These are phyloP conservation scores for Jamesozyma hellenica DNA, from an alignment of 805 yeast genomes.

Conservation along the genomic window DNA sequence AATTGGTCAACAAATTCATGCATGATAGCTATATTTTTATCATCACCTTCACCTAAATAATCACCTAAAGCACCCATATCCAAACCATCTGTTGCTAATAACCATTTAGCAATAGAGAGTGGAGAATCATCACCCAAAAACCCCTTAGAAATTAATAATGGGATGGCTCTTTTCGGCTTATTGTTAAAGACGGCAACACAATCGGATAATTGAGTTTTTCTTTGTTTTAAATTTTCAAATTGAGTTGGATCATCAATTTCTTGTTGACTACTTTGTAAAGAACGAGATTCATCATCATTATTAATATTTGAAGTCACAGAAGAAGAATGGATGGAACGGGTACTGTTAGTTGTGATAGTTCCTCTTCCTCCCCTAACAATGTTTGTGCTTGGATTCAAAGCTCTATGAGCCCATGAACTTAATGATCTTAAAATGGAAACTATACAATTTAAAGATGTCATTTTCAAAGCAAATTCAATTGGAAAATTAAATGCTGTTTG, in stretches of 20 bases:
- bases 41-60: constrained; percentile 81
- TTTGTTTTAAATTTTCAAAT: constrained; percentile 73
- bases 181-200: constrained; percentile 72
- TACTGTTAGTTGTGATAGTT: background rate
- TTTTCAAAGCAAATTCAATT: constrained; percentile 72
- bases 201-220: constrained; percentile 72
- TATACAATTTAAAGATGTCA: constrained; percentile 68
- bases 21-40: constrained; percentile 70
- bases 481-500: constrained; percentile 39
- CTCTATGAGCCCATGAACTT: constrained; percentile 77
- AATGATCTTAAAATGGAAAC: constrained; percentile 76
- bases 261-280: constrained; percentile 8
- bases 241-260: constrained; percentile 67
- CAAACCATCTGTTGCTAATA: constrained; percentile 63
- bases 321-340: constrained; percentile 11
- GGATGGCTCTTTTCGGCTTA: constrained; percentile 75
- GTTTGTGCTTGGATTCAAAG: constrained; percentile 27
- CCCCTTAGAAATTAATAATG: constrained; percentile 47
- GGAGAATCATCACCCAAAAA: constrained; percentile 58
- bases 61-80: constrained; percentile 85
- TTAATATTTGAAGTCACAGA: constrained; percentile 12
- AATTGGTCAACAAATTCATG: constrained; percentile 85
- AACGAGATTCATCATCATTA: constrained; percentile 12
- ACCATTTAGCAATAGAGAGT: constrained; percentile 59
- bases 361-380: constrained; percentile 4